Evolutionary conservation across 768 basidiomycete species (phyloP).

Genomic region (Pulveroboletus frians): DNA sequence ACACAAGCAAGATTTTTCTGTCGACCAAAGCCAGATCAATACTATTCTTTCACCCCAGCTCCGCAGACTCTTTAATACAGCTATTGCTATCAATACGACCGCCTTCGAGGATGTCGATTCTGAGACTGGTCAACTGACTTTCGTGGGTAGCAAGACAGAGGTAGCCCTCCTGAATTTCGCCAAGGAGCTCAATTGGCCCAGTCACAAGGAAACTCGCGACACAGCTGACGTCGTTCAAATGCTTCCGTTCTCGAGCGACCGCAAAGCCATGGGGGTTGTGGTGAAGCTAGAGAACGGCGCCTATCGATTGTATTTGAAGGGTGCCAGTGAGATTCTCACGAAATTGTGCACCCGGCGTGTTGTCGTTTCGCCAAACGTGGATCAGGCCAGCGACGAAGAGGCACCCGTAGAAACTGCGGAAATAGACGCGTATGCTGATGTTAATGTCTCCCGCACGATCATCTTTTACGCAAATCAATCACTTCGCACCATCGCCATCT

Average conservation of each 20-base stretch:
- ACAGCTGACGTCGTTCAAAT: constrained; percentile 64
- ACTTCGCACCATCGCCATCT: constrained; percentile 89
- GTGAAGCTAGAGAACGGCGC: constrained; percentile 48
- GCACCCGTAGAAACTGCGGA: constrained; percentile 46
- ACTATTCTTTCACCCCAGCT: constrained; percentile 55
- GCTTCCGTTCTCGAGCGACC: constrained; percentile 90
- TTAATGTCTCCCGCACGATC: constrained; percentile 89
- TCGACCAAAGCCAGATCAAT: constrained; percentile 74
- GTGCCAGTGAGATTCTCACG: constrained; percentile 89
- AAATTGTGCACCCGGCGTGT: constrained; percentile 72
- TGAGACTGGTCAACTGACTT: constrained; percentile 52
- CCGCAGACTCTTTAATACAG: constrained; percentile 67
- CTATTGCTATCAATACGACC: constrained; percentile 89
- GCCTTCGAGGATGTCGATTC: constrained; percentile 82
- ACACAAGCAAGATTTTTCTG: constrained; percentile 71
- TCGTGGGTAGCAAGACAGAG: constrained; percentile 95
- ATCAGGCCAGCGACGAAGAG: constrained; percentile 15
- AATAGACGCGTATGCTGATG: constrained; percentile 63
- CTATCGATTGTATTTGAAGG: constrained; percentile 81
- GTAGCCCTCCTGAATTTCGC: constrained; percentile 85
- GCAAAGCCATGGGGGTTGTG: constrained; percentile 94
- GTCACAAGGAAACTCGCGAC: constrained; percentile 66
- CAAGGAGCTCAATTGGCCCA: constrained; percentile 70
- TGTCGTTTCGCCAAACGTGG: constrained; percentile 43
- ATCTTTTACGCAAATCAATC: constrained; percentile 98